Conservation (phyloP, 176 grass and related monocot genomes). For the Elymus sibiricus region DNA sequence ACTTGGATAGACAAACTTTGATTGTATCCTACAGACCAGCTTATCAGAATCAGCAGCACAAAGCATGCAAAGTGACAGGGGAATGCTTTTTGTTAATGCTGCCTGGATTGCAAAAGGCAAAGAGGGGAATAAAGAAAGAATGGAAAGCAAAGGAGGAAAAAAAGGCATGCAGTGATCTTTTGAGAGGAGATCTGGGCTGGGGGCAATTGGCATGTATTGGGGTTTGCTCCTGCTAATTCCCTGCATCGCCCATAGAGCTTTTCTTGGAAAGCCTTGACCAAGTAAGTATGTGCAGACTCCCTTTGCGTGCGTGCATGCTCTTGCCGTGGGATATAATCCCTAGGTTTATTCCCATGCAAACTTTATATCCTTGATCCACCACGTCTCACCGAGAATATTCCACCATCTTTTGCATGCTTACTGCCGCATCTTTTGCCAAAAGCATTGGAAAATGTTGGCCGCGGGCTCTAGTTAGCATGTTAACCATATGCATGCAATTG, state of each 20-base stretch:
- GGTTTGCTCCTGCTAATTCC: conserved; percentile 38
- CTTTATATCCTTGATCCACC: conserved; percentile 46
- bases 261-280: conserved; percentile 52
- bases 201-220: conserved; percentile 53
- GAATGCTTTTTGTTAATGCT: conserved; percentile 50
- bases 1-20: background rate
- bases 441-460: conserved; percentile 13
- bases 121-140: conserved; percentile 53
- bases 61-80: conserved; percentile 18
- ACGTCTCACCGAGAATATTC: conserved; percentile 54
- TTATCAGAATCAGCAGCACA: conserved; percentile 16
- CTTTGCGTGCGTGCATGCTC: conserved; percentile 35
- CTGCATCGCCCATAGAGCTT: conserved; percentile 46
- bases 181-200: conserved; percentile 35
- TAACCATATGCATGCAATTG: background rate
- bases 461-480: background rate
- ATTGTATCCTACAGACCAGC: background rate
- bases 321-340: conserved; percentile 40
- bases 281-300: conserved; percentile 31
- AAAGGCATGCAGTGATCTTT: conserved; percentile 62
- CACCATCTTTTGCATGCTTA: conserved; percentile 30
- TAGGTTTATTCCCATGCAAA: conserved; percentile 50
- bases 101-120: conserved; percentile 52
- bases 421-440: conserved; percentile 39
- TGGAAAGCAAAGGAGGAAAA: conserved; percentile 26